Evolutionary conservation across 768 basidiomycete species (phyloP).

Genomic region (Piloderma croceum): DNA sequence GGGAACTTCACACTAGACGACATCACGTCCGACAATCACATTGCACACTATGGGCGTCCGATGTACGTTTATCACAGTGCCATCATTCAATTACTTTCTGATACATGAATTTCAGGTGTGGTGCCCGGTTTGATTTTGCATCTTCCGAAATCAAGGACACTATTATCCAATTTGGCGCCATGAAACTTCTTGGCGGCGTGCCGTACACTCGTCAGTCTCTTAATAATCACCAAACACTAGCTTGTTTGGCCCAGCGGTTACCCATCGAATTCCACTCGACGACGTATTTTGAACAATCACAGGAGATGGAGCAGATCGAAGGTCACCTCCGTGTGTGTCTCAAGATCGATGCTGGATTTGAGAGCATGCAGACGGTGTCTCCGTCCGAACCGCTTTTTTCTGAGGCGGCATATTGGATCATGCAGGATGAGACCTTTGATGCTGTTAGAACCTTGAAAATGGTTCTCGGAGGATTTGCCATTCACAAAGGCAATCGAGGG

Average conservation of each 20-base stretch:
- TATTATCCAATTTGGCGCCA: constrained; percentile 11
- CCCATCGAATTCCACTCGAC: constrained; percentile 25
- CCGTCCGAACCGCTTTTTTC: constrained; percentile 24
- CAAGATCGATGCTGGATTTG: constrained; percentile 14
- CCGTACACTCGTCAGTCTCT: constrained; percentile 3
- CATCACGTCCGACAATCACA: constrained; percentile 12
- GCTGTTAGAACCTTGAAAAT: constrained; percentile 6
- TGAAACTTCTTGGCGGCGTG: constrained; percentile 11
- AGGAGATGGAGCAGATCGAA: constrained; percentile 24
- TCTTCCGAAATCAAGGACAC: constrained; percentile 4
- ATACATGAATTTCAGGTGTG: not conserved
- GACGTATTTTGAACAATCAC: constrained; percentile 5
- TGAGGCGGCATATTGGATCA: constrained; percentile 18
- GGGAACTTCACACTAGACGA: constrained; percentile 11
- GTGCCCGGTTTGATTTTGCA: not conserved
- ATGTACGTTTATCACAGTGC: constrained; percentile 24
- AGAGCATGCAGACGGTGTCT: constrained; percentile 16
- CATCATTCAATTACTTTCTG: not conserved
- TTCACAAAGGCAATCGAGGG: constrained; percentile 21
- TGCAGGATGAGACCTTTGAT: constrained; percentile 8
- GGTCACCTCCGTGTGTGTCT: constrained; percentile 27
- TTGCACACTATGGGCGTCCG: constrained; percentile 20
- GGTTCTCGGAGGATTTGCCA: constrained; percentile 6
- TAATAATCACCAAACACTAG: constrained; percentile 11
- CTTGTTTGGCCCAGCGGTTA: constrained; percentile 21